Evolutionary conservation across 2,329 filamentous ascomycete species (phyloP).

Genomic region (Nakataea oryzae): DNA sequence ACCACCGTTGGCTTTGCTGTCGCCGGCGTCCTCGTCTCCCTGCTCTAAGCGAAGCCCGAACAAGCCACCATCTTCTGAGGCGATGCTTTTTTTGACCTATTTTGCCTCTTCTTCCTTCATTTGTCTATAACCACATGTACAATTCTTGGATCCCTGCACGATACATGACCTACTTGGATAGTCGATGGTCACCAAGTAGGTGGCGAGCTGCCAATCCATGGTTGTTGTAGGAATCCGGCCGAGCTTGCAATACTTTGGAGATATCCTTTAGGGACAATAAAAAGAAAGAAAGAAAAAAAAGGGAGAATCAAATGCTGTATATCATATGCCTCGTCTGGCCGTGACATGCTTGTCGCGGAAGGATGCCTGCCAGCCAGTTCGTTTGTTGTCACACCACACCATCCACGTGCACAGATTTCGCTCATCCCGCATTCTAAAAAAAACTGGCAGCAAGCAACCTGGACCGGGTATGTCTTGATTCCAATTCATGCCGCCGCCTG

Average conservation of each 20-base stretch:
- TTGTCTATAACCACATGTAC: background rate
- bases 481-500: background rate
- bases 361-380: too few relatives aligned
- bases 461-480: background rate
- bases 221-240: too few relatives aligned
- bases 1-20: background rate
- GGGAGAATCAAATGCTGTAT: too few relatives aligned
- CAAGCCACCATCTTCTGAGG: too few relatives aligned
- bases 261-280: background rate
- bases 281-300: background rate
- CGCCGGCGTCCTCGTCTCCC: background rate
- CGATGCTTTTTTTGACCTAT: background rate
- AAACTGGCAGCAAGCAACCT: too few relatives aligned
- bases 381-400: too few relatives aligned
- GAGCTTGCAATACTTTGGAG: background rate
- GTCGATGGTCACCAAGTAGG: background rate
- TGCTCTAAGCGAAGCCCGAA: background rate
- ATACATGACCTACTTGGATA: background rate
- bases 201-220: too few relatives aligned
- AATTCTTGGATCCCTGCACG: background rate
- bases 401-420: too few relatives aligned
- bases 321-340: too few relatives aligned
- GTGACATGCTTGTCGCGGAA: too few relatives aligned
- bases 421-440: too few relatives aligned
- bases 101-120: too few relatives aligned